Evolutionary conservation across 805 yeast species (phyloP).

Genomic region (Grigorovia humatica): DNA sequence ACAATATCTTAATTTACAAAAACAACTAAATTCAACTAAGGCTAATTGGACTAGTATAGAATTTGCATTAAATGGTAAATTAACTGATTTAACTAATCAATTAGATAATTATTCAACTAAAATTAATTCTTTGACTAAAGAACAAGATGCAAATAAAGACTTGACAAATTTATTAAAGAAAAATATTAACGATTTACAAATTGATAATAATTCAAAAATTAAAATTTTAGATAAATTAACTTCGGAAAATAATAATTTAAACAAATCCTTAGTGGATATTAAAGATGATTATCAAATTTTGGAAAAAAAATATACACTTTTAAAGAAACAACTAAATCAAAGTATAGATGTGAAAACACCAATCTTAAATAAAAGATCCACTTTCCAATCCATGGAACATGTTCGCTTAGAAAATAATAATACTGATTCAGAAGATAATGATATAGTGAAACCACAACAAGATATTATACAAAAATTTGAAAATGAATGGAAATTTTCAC

Average conservation of each 20-base stretch:
- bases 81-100: conserved; percentile 14
- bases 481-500: conserved; percentile 1
- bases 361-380: background rate
- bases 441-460: background rate
- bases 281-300: conserved; percentile 21
- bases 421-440: background rate
- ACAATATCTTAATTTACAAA: conserved; percentile 40
- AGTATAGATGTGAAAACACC: conserved; percentile 1
- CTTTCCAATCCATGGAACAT: background rate
- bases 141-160: conserved; percentile 5
- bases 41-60: conserved; percentile 81
- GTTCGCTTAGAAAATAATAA: background rate
- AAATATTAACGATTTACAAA: conserved; percentile 4
- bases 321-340: conserved; percentile 15
- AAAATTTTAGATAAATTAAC: conserved; percentile 18
- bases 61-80: conserved; percentile 42
- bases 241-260: conserved; percentile 19
- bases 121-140: conserved; percentile 2
- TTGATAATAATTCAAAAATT: background rate
- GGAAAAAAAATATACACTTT: conserved; percentile 20
- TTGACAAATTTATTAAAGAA: background rate
- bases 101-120: background rate
- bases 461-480: conserved; percentile 1
- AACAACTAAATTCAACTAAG: conserved; percentile 64
- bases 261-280: conserved; percentile 12